These are phyloP conservation scores for Sporothrix mexicana DNA, from an alignment of 2,329 filamentous ascomycete species.

Conservation along the genomic window DNA sequence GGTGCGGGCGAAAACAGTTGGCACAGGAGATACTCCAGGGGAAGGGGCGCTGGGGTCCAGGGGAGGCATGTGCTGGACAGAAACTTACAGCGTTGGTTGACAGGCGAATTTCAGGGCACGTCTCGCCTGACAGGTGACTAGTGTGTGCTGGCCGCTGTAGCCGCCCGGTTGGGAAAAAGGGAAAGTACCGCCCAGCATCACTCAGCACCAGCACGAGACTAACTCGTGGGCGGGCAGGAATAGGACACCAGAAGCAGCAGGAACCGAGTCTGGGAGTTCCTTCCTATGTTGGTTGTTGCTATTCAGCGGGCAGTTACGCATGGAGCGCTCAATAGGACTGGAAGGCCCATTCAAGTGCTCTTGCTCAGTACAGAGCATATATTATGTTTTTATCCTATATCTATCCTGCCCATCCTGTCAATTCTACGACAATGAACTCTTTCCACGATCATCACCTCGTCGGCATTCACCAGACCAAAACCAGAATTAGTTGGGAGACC, in stretches of 20 bases:
- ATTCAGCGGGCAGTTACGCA: neutral
- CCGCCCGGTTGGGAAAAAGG: conserved; percentile 25
- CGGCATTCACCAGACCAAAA: neutral
- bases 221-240: conserved; percentile 10
- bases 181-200: conserved; percentile 28
- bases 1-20: conserved; percentile 6
- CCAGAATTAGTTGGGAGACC: conserved; percentile 8
- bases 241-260: neutral
- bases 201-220: conserved; percentile 30
- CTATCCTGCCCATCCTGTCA: neutral
- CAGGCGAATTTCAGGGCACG: neutral
- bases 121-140: conserved; percentile 24
- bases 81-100: neutral
- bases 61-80: neutral
- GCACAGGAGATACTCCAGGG: conserved; percentile 4
- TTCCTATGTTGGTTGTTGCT: neutral
- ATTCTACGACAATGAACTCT: neutral
- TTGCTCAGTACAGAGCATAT: neutral
- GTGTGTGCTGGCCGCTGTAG: conserved; percentile 31
- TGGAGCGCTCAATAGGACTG: neutral
- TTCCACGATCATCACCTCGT: neutral
- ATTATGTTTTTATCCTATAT: neutral
- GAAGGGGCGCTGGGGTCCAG: neutral
- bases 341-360: neutral
- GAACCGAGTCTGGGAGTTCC: neutral